Evolutionary conservation across 2,329 filamentous ascomycete genomes (phyloP).

Genomic region (Berkeleyomyces rouxiae): DNA sequence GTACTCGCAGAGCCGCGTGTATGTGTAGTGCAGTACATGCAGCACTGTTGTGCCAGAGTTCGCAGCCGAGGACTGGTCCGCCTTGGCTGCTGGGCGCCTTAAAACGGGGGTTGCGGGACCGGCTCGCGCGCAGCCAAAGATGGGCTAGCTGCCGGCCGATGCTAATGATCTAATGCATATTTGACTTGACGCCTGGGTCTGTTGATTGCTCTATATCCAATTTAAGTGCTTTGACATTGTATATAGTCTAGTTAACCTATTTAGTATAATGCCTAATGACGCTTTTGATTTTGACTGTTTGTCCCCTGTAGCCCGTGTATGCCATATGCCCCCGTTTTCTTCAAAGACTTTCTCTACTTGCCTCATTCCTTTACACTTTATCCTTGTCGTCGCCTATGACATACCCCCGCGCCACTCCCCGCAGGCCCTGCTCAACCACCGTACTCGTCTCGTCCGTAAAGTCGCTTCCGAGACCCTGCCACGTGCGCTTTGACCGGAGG

Average conservation of each 20-base stretch:
- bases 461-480: constrained; percentile 83
- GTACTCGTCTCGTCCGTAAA: constrained; percentile 49
- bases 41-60: background rate
- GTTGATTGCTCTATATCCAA: background rate
- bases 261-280: background rate
- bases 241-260: constrained; percentile 1
- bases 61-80: background rate
- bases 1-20: constrained; percentile 35
- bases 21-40: constrained; percentile 24
- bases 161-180: background rate
- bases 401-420: constrained; percentile 81
- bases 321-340: background rate
- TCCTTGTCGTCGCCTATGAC: constrained; percentile 48
- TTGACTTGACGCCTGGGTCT: background rate
- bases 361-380: constrained; percentile 22
- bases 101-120: background rate
- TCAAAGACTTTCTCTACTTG: background rate
- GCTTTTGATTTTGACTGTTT: background rate
- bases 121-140: background rate
- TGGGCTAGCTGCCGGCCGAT: background rate
- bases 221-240: background rate
- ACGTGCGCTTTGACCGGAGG: constrained; percentile 65
- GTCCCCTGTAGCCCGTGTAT: background rate
- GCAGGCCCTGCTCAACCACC: constrained; percentile 67
- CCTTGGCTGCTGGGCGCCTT: too few species aligned